A percentile compares a stretch with the other conserved stretches of the same genome.
These are phyloP conservation scores for Colletotrichum tropicicola DNA, from an alignment of 2,329 filamentous ascomycete species.

Conservation along the genomic window DNA sequence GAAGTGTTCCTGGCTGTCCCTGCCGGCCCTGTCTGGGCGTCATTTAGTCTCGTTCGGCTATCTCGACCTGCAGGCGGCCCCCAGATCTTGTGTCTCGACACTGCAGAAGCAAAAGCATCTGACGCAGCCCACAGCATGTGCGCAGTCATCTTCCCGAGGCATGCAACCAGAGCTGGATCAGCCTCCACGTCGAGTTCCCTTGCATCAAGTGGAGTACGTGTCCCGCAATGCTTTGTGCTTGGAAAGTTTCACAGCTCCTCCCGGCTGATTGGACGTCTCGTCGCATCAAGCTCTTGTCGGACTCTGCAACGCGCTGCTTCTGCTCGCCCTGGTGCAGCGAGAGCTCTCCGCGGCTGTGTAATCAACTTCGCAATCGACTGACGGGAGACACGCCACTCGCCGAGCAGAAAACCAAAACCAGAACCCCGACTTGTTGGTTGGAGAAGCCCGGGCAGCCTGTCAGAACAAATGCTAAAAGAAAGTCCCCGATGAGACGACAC, in stretches of 20 bases:
- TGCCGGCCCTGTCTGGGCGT: conserved; percentile 3
- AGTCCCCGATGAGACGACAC: neutral
- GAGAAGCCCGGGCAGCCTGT: too few relatives aligned
- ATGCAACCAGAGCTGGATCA: neutral
- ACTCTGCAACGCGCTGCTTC: too few relatives aligned
- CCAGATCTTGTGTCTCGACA: neutral
- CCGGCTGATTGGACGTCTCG: neutral
- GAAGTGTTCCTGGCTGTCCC: neutral
- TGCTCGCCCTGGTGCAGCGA: too few relatives aligned
- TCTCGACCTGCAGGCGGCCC: conserved; percentile 12
- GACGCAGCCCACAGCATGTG: conserved; percentile 12
- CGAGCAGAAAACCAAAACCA: too few relatives aligned
- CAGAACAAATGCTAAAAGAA: neutral
- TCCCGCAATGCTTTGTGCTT: neutral
- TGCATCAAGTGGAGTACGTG: neutral
- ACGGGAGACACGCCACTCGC: too few relatives aligned
- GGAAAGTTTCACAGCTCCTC: neutral
- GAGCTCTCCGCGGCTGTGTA: neutral
- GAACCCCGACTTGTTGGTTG: too few relatives aligned
- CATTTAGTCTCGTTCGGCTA: neutral
- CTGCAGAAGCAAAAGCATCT: neutral
- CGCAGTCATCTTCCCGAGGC: neutral
- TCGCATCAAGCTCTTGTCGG: neutral
- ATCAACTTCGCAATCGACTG: neutral
- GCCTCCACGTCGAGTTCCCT: neutral